These are phyloP conservation scores for Penicillium sp. DNA, from an alignment of 2,329 filamentous ascomycete species.

Conservation along the genomic window DNA sequence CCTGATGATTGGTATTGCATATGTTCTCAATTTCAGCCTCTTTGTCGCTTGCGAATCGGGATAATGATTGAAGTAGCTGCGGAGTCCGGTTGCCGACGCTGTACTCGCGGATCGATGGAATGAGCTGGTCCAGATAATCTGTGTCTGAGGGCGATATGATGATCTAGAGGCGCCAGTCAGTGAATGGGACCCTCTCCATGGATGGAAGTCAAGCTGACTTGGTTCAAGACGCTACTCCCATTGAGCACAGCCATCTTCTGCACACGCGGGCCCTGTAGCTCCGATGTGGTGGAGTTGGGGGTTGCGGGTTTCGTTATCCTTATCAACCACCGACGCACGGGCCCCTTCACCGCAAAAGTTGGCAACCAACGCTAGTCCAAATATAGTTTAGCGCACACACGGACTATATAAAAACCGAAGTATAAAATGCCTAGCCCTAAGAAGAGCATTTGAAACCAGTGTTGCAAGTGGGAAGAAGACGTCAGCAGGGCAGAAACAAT, in stretches of 20 bases:
- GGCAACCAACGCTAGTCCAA: no score
- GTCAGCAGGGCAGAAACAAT: neutral
- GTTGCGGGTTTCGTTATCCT: neutral
- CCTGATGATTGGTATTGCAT: slow-evolving; percentile 93
- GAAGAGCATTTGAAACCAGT: neutral
- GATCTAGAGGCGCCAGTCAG: slow-evolving; percentile 60
- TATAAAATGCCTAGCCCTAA: neutral
- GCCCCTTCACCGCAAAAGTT: no score
- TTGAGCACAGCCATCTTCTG: neutral
- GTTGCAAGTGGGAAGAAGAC: neutral
- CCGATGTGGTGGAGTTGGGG: neutral
- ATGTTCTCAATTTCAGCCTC: slow-evolving; percentile 92
- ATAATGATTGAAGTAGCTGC: slow-evolving; percentile 74
- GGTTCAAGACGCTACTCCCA: slow-evolving; percentile 20
- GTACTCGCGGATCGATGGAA: slow-evolving; percentile 91
- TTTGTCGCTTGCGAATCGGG: slow-evolving; percentile 79
- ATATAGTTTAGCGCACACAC: neutral
- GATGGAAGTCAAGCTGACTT: slow-evolving; percentile 8
- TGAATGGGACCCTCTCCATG: neutral
- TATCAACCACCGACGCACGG: neutral
- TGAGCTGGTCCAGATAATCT: slow-evolving; percentile 94
- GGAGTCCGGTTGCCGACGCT: slow-evolving; percentile 71
- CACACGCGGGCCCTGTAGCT: neutral
- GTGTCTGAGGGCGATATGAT: slow-evolving; percentile 87
- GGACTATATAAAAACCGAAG: neutral